Percentiles rank a stretch among this genome's conserved stretches.
Evolutionary conservation across 75 land plant species (phyloP).

Genomic region (Azolla pinnata): DNA sequence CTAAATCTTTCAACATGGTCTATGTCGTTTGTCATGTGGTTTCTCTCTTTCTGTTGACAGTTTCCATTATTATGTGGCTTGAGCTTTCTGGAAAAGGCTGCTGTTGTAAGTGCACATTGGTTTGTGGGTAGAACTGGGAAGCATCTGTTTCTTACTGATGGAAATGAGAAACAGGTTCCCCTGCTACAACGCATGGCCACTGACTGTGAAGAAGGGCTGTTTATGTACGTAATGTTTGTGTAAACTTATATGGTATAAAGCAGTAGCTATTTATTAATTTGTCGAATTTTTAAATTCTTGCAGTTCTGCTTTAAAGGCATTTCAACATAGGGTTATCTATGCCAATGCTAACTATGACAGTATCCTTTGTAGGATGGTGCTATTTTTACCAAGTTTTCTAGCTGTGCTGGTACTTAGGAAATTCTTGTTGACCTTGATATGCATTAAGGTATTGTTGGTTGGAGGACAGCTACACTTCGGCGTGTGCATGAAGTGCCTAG

Average conservation of each 20-base stretch:
- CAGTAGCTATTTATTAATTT: too few relatives aligned
- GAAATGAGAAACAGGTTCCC: conserved; percentile 45
- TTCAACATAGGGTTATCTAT: conserved; percentile 65
- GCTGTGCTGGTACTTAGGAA: too few relatives aligned
- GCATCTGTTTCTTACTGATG: conserved; percentile 76
- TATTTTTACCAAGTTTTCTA: not conserved
- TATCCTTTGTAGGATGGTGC: conserved; percentile 36
- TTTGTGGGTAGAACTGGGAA: conserved; percentile 63
- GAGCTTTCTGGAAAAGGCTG: conserved; percentile 43
- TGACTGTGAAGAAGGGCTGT: conserved; percentile 60
- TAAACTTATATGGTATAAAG: too few relatives aligned
- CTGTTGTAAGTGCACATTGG: conserved; percentile 36
- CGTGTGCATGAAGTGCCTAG: conserved; percentile 55
- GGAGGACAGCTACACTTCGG: conserved; percentile 81
- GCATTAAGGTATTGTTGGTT: conserved; percentile 41
- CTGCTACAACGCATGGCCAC: conserved; percentile 65
- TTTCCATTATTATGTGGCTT: conserved; percentile 66
- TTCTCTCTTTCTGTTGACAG: too few relatives aligned
- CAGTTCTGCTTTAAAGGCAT: conserved; percentile 74
- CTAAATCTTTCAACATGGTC: not conserved
- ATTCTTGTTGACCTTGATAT: too few relatives aligned
- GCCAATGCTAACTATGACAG: conserved; percentile 69
- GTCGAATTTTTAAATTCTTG: too few relatives aligned
- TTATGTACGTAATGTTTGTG: too few relatives aligned
- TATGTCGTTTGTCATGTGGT: not conserved